phyloP scores from a whole-genome alignment of 371 early-diverging fungal genomes.

The Coemansia sp. region DNA sequence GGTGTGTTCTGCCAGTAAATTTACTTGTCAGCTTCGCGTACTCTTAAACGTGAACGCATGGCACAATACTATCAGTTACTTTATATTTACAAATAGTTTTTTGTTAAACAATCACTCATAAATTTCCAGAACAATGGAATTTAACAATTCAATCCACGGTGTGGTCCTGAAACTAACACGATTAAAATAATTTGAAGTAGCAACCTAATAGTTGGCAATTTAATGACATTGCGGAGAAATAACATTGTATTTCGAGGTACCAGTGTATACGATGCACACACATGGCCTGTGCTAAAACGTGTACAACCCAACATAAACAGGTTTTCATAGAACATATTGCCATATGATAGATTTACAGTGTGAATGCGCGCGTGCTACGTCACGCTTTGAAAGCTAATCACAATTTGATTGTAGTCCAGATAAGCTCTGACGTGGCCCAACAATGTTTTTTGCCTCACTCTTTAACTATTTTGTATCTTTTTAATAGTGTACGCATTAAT shows the following conservation, averaged over 20 bases:
- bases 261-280: neutral
- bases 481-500: no score
- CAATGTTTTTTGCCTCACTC: neutral
- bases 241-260: no score
- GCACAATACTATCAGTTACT: neutral
- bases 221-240: no score
- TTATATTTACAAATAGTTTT: neutral
- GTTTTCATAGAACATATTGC: neutral
- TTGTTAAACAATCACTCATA: neutral
- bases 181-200: no score
- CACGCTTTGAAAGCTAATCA: neutral
- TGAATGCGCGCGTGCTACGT: neutral
- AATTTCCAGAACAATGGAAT: no score
- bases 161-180: no score
- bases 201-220: no score
- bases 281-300: neutral
- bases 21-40: neutral
- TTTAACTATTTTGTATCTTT: no score
- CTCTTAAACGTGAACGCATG: neutral
- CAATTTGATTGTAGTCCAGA: neutral
- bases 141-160: no score
- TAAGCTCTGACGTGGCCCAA: neutral
- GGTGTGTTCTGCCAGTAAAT: slow-evolving; percentile 43
- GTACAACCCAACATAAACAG: neutral
- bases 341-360: neutral